These are phyloP conservation scores for Cornus suecica DNA, from an alignment of 148 eudicot genomes.

Conservation along the genomic window DNA sequence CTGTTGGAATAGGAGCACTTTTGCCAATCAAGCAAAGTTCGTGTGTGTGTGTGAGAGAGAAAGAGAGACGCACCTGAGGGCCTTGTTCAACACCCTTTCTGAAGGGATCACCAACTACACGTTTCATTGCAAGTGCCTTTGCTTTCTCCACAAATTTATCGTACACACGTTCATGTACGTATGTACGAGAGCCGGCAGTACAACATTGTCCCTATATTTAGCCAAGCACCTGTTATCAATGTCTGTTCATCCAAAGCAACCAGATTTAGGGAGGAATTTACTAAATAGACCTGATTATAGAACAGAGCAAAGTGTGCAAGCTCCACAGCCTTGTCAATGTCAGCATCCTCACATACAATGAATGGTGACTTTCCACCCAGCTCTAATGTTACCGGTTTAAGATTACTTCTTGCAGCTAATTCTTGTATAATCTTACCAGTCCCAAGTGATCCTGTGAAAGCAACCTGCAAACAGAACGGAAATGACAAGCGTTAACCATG, in stretches of 20 bases:
- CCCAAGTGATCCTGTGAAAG: conserved; percentile 67
- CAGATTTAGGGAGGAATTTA: background rate
- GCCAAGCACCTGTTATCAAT: background rate
- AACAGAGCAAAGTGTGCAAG: conserved; percentile 62
- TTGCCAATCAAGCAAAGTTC: background rate
- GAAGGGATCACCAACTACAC: conserved; percentile 93
- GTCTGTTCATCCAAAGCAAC: background rate
- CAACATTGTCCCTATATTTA: conserved; percentile 63
- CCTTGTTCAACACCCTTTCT: conserved; percentile 87
- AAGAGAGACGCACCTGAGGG: conserved; percentile 60
- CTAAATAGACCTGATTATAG: conserved; percentile 33
- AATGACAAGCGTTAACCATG: background rate
- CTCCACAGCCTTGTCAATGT: conserved; percentile 59
- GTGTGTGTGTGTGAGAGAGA: background rate
- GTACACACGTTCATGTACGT: conserved; percentile 72
- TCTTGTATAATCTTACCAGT: conserved; percentile 55
- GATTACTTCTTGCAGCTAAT: conserved; percentile 57
- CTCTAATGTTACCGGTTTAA: conserved; percentile 63
- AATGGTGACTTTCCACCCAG: conserved; percentile 79
- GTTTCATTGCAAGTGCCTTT: conserved; percentile 69
- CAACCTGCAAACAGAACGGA: conserved; percentile 29
- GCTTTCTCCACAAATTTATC: conserved; percentile 95
- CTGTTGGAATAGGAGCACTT: background rate
- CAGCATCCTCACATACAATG: conserved; percentile 60
- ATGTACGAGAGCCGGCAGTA: conserved; percentile 47